Evolutionary conservation across 2,329 filamentous ascomycete species (phyloP), one percentile per base, ranked within the genome.

Genomic region (Colletotrichum tanaceti): DNA sequence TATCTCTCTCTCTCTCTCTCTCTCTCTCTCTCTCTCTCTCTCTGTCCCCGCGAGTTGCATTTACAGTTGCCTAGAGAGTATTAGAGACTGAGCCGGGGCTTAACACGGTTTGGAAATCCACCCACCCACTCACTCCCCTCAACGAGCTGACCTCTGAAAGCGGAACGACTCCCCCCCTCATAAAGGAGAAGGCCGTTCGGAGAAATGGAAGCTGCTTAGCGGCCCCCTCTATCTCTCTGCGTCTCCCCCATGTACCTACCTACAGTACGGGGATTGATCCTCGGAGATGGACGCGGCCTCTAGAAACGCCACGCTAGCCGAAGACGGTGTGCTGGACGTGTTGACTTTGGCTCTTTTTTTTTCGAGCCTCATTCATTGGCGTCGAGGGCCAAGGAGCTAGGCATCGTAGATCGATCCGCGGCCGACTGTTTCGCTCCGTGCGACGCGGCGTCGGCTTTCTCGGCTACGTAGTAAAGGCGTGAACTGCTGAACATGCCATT

Each of bases 161-260:
- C 65, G 65, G 65, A 57, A 68, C 62, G 62, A 68, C 59, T 68
- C 39, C 46, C n/a, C 1, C 44, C 39, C 58, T 24, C 13, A 7
- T 9, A 2, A 39, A 53, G 20, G 28, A 32, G 16, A 28, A 49
- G 14, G 55, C 49, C 39, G 47, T 20, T 57, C 65, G 65, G 65
- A 68, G 65, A 59, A 68, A 68, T 65, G 65, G 65, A 68, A 68
- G 54, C 24, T 65, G 53, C 53, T 58, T 54, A 47, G 60, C 58
- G 43, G n/a, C n/a, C 28, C 28, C 28, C 49, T 18, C 50, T 47
- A 46, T 35, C 44, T 22, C 44, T 46, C 44, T 14, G 5, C n/a
- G n/a, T n/a, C n/a, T n/a, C n/a, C n/a, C n/a, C n/a, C n/a, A n/a
- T n/a, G n/a, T n/a, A n/a, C n/a, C n/a, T n/a, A n/a, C n/a, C n/a